These are phyloP conservation scores for Chalaropsis ovoidea DNA, from an alignment of 2,329 filamentous ascomycete species.

Conservation along the genomic window DNA sequence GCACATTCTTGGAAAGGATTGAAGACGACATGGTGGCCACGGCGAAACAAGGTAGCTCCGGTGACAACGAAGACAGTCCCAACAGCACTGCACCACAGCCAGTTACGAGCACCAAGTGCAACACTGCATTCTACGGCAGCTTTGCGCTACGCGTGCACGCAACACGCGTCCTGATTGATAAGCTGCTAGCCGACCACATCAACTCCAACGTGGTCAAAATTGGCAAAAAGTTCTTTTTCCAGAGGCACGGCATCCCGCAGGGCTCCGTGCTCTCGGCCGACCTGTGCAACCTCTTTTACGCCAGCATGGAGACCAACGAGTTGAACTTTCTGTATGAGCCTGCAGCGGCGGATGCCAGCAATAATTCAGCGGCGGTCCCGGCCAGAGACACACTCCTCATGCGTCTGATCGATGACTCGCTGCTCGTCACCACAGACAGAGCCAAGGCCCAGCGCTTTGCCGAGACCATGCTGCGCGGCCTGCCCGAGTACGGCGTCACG, in stretches of 20 bases:
- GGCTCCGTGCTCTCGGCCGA: constrained; percentile 79
- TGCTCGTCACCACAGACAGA: constrained; percentile 67
- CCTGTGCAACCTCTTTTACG: constrained; percentile 94
- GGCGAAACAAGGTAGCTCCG: neutral
- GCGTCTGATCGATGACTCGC: constrained; percentile 60
- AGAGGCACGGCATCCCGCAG: constrained; percentile 83
- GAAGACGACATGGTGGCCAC: constrained; percentile 28
- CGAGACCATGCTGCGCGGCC: constrained; percentile 65
- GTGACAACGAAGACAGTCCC: neutral
- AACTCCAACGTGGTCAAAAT: constrained; percentile 76
- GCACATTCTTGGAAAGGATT: constrained; percentile 40
- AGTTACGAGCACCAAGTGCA: constrained; percentile 38
- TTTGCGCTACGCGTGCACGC: constrained; percentile 48
- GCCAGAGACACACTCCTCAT: constrained; percentile 5
- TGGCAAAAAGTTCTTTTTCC: constrained; percentile 77
- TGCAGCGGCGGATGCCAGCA: neutral
- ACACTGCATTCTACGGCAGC: constrained; percentile 69
- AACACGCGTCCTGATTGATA: constrained; percentile 48
- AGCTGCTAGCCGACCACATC: constrained; percentile 71
- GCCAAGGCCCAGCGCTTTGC: constrained; percentile 63
- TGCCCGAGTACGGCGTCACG: constrained; percentile 68
- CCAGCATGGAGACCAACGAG: constrained; percentile 62
- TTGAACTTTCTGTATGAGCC: constrained; percentile 51
- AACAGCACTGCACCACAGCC: constrained; percentile 25
- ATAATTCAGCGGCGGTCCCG: neutral